Percentiles rank a stretch among this genome's conserved stretches.
Evolutionary conservation across 345 rosid genomes (phyloP).

Genomic region (Ceriops zippeliana): DNA sequence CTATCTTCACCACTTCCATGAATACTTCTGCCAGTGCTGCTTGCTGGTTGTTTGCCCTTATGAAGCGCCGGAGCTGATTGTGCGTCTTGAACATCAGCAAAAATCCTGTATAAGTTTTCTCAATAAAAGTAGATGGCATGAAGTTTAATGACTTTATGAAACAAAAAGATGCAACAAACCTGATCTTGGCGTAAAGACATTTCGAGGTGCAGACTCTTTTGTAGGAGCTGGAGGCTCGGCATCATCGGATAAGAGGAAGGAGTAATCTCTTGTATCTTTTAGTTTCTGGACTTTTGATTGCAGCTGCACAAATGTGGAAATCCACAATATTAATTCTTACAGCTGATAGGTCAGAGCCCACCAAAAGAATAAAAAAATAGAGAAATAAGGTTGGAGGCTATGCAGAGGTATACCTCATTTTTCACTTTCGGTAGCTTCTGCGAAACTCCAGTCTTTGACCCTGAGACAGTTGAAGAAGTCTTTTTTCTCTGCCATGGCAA

Average conservation of each 20-base stretch:
- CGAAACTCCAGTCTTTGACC: conserved; percentile 34
- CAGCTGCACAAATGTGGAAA: conserved; percentile 33
- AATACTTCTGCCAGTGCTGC: conserved; percentile 39
- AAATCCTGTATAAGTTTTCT: conserved; percentile 63
- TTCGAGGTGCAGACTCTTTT: conserved; percentile 43
- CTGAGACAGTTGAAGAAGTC: conserved; percentile 35
- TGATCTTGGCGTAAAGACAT: conserved; percentile 32
- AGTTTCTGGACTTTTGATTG: conserved; percentile 60
- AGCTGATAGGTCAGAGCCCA: background rate
- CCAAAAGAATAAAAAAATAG: background rate
- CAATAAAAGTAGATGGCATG: conserved; percentile 37
- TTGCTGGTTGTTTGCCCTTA: conserved; percentile 43
- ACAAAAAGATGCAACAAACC: conserved; percentile 39
- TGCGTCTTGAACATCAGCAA: conserved; percentile 71
- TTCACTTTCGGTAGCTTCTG: conserved; percentile 34
- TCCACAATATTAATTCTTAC: conserved; percentile 2
- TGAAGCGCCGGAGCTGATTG: conserved; percentile 47
- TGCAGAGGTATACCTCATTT: conserved; percentile 38
- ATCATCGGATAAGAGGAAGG: conserved; percentile 76
- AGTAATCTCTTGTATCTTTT: conserved; percentile 82
- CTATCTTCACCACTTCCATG: conserved; percentile 48
- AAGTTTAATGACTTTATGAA: conserved; percentile 13
- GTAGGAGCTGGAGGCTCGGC: conserved; percentile 57
- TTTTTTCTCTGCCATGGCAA: conserved; percentile 49
- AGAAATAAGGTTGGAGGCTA: background rate